These are phyloP conservation scores for Fistulina hepatica DNA, from an alignment of 1,284 basidiomycete genomes.

Conservation along the genomic window DNA sequence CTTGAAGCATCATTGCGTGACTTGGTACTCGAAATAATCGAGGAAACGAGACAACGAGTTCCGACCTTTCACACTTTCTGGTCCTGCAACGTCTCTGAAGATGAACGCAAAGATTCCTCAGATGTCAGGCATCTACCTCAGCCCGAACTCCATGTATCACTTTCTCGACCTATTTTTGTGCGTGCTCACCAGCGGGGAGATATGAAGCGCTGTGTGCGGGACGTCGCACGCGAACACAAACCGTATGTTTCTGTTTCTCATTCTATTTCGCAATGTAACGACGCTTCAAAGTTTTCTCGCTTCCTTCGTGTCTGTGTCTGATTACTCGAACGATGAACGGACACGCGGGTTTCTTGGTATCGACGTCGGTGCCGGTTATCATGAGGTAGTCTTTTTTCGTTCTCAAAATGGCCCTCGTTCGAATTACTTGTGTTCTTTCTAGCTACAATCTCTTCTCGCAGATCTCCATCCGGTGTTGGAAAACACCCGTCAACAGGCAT, in stretches of 20 bases:
- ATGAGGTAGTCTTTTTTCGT: too few species aligned
- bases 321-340: slow-evolving; percentile 67
- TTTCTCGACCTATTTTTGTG: slow-evolving; percentile 67
- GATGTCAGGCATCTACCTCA: slow-evolving; percentile 7
- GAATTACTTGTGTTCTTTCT: slow-evolving; percentile 8
- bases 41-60: slow-evolving; percentile 30
- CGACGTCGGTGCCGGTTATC: neutral
- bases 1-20: slow-evolving; percentile 30
- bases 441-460: slow-evolving; percentile 47
- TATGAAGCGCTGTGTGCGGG: slow-evolving; percentile 46
- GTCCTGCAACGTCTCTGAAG: slow-evolving; percentile 11
- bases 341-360: slow-evolving; percentile 65
- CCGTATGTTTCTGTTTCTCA: slow-evolving; percentile 33
- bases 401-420: neutral
- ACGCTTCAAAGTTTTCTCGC: slow-evolving; percentile 62
- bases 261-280: slow-evolving; percentile 2
- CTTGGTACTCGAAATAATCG: slow-evolving; percentile 39
- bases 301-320: slow-evolving; percentile 60
- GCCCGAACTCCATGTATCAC: slow-evolving; percentile 55
- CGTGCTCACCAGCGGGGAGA: slow-evolving; percentile 67
- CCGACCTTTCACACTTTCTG: slow-evolving; percentile 40
- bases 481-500: slow-evolving; percentile 55
- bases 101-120: slow-evolving; percentile 7
- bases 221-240: slow-evolving; percentile 31
- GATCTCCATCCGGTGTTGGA: slow-evolving; percentile 42